phyloP scores from a whole-genome alignment of 225 moss, liverwort and hornwort species.

The Bryoerythrophyllum caledonicum region DNA sequence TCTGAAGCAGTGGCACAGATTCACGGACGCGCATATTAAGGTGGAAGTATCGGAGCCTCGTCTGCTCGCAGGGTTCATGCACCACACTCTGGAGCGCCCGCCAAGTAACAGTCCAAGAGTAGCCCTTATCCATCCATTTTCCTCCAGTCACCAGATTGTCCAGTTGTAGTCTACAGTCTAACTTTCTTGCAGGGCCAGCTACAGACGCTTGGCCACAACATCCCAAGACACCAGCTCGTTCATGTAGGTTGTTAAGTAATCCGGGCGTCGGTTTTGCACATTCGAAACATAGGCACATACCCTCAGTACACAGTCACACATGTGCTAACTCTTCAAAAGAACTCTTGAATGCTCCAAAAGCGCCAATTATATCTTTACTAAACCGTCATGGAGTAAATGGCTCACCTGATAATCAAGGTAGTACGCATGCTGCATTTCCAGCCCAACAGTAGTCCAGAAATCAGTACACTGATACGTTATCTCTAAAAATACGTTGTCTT shows the following conservation, averaged over 20 bases:
- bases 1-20: slow-evolving; percentile 17
- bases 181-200: slow-evolving; percentile 29
- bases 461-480: neutral
- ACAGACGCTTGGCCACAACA: slow-evolving; percentile 38
- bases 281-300: neutral
- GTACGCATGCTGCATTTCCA: slow-evolving; percentile 28
- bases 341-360: neutral
- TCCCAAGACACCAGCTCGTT: slow-evolving; percentile 44
- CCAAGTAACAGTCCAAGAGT: too few relatives aligned
- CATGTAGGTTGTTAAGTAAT: slow-evolving; percentile 46
- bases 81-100: neutral
- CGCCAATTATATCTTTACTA: neutral
- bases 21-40: neutral
- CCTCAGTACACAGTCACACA: neutral
- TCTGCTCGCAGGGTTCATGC: neutral
- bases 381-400: neutral
- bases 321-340: neutral
- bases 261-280: slow-evolving; percentile 38
- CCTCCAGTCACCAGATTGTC: too few relatives aligned
- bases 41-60: neutral
- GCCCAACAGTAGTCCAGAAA: neutral
- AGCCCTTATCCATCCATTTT: too few relatives aligned
- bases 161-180: neutral
- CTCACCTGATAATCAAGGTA: slow-evolving; percentile 22
- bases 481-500: neutral